Percentiles rank a stretch among this genome's conserved stretches.
phyloP scores from a whole-genome alignment of 1,139 yeast genomes.

The Yamadazyma dushanensis region DNA sequence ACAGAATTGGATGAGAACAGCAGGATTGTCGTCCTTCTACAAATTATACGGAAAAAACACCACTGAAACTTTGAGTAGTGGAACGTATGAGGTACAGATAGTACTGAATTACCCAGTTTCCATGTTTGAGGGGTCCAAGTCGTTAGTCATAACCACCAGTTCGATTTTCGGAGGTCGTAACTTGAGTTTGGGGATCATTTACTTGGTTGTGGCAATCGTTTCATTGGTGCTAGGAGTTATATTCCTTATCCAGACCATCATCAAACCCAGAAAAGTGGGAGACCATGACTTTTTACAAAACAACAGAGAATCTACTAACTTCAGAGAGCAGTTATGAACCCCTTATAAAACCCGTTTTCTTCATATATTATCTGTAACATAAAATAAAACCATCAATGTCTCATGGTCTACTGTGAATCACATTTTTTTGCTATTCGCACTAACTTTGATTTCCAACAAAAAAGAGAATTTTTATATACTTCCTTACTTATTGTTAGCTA shows the following conservation, averaged over 20 bases:
- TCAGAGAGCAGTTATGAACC: constrained; percentile 29
- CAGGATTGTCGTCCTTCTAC: constrained; percentile 70
- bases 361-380: too few relatives aligned
- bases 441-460: too few relatives aligned
- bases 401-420: not conserved
- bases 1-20: constrained; percentile 86
- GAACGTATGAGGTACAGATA: constrained; percentile 59
- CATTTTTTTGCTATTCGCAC: too few relatives aligned
- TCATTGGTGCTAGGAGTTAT: constrained; percentile 48
- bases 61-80: constrained; percentile 49
- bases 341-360: too few relatives aligned
- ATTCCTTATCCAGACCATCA: constrained; percentile 47
- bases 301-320: constrained; percentile 16
- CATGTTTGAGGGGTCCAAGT: constrained; percentile 69
- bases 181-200: constrained; percentile 64
- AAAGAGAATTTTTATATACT: too few relatives aligned
- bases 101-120: constrained; percentile 70
- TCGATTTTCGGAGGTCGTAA: constrained; percentile 72
- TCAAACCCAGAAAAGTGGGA: constrained; percentile 47
- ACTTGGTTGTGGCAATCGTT: constrained; percentile 61
- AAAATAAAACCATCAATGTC: too few relatives aligned
- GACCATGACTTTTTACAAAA: constrained; percentile 45
- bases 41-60: constrained; percentile 64
- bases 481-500: too few relatives aligned
- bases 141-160: constrained; percentile 65